A percentile compares a stretch with the other conserved stretches of the same genome.
Conservation (phyloP, 2,329 filamentous ascomycete species). For the Teratosphaeria epicoccoides region DNA sequence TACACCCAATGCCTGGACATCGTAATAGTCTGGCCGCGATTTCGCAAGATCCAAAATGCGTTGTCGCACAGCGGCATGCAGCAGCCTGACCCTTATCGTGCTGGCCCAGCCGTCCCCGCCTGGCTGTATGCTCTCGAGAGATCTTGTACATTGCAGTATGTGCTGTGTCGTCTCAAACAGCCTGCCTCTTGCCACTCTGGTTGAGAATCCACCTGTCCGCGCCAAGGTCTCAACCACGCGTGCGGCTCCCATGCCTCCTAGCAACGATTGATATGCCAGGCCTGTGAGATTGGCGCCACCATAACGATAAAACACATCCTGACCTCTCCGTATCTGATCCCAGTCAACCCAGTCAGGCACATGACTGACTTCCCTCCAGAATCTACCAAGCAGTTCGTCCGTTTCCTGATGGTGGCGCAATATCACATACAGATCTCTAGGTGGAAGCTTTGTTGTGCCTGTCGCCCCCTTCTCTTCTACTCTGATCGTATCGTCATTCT, state of each 20-base stretch:
- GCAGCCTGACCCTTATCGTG: slow-evolving; percentile 55
- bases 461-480: slow-evolving; percentile 16
- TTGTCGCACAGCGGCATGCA: slow-evolving; percentile 57
- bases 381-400: slow-evolving; percentile 44
- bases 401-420: slow-evolving; percentile 47
- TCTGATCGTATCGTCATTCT: slow-evolving; percentile 11
- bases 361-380: slow-evolving; percentile 58
- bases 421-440: slow-evolving; percentile 53
- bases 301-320: slow-evolving; percentile 70
- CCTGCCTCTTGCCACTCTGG: slow-evolving; percentile 54
- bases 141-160: slow-evolving; percentile 59
- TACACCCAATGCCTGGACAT: slow-evolving; percentile 47
- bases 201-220: slow-evolving; percentile 63
- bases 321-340: slow-evolving; percentile 62
- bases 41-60: slow-evolving; percentile 51
- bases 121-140: slow-evolving; percentile 54
- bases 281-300: slow-evolving; percentile 55
- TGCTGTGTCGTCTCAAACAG: slow-evolving; percentile 66
- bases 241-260: slow-evolving; percentile 62
- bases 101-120: slow-evolving; percentile 56
- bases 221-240: slow-evolving; percentile 64
- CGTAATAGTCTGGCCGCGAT: slow-evolving; percentile 52
- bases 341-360: slow-evolving; percentile 69
- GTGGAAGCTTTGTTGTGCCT: slow-evolving; percentile 11
- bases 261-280: slow-evolving; percentile 53